Evolutionary conservation across 1,284 basidiomycete genomes (phyloP).

Genomic region (Rhodotorula sp.): DNA sequence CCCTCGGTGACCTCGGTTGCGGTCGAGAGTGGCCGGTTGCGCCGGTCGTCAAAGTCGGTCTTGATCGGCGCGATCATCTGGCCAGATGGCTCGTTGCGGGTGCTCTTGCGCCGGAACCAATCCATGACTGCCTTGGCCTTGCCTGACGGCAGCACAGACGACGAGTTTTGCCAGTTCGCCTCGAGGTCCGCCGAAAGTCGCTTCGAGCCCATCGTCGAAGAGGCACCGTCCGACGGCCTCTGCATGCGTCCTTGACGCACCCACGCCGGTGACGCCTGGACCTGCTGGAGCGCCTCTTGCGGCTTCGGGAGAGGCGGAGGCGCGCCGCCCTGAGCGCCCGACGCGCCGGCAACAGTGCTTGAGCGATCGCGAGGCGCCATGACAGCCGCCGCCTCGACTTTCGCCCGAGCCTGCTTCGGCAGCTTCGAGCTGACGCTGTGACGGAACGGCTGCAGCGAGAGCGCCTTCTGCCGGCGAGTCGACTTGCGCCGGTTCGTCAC

Average conservation of each 20-base stretch:
- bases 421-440: conserved; percentile 26
- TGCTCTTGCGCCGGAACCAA: conserved; percentile 56
- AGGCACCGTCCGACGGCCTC: conserved; percentile 30
- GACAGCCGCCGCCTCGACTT: conserved; percentile 12
- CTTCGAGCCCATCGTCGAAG: neutral
- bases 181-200: conserved; percentile 36
- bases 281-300: neutral
- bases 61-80: conserved; percentile 22
- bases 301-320: neutral
- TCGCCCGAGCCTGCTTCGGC: conserved; percentile 19
- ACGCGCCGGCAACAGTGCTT: neutral
- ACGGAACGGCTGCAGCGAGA: conserved; percentile 38
- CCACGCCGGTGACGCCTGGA: conserved; percentile 8
- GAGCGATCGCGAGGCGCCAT: neutral
- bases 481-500: conserved; percentile 32
- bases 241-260: conserved; percentile 42
- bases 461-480: conserved; percentile 37
- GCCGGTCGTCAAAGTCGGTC: conserved; percentile 39
- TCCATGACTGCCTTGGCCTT: conserved; percentile 63
- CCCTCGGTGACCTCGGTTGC: neutral
- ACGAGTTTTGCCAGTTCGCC: conserved; percentile 32
- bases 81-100: conserved; percentile 11
- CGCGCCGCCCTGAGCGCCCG: neutral
- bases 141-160: conserved; percentile 50
- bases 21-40: conserved; percentile 1